Base-by-base conservation (phyloP, 768 basidiomycete genomes). In the Auricularia sp. region DNA sequence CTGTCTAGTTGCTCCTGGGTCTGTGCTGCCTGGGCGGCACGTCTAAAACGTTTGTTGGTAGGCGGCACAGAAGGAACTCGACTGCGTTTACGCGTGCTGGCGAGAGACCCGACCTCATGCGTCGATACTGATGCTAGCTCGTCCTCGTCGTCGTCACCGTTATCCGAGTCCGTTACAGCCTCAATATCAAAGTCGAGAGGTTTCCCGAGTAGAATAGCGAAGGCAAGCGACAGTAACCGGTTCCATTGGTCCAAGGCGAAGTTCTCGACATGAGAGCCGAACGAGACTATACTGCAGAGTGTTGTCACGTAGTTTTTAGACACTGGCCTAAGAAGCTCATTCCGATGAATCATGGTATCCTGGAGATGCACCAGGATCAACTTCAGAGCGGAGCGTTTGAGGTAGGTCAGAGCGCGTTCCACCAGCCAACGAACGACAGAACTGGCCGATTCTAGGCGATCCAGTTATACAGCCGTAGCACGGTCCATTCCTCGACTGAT, bases 281-380 rank as follows among this genome's bases (percentile, higher is more conserved):
- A 87, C 64, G 77, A 77, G 62, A 91, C 76, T 8, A 98, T 71
- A 65, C 76, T 78, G 64, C 83, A 83, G 61, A 97, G 77, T 0
- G 88, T 81, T 72, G 95, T 95, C 64, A 88, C 78, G 72, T 93
- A 95, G 73, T 95, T 85, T 67, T 91, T 74, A 11, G 90, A 86
- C 3, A 93, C 79, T 0, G 86, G 84, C 3, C 77, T 70, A 66
- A 87, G 79, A 14, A 97, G 75, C 42, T 78, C 71, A 43, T 80
- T 78, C 23, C 79, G 76, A 69, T 84, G 70, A 3, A 84, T 76
- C 61, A 93, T 79, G 61, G 80, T 81, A 65, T 84, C 81, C 12
- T 77, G 75, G 54, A 97, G 76, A 71, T 94, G 89, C 8, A 79
- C 78, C 62, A 90, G 77, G 36, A 95, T 67, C 3, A 82, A 74